Percentiles rank a stretch among this genome's conserved stretches.
Evolutionary conservation across 1,139 yeast species (phyloP).

Genomic region (Candida pseudoviswanathii): DNA sequence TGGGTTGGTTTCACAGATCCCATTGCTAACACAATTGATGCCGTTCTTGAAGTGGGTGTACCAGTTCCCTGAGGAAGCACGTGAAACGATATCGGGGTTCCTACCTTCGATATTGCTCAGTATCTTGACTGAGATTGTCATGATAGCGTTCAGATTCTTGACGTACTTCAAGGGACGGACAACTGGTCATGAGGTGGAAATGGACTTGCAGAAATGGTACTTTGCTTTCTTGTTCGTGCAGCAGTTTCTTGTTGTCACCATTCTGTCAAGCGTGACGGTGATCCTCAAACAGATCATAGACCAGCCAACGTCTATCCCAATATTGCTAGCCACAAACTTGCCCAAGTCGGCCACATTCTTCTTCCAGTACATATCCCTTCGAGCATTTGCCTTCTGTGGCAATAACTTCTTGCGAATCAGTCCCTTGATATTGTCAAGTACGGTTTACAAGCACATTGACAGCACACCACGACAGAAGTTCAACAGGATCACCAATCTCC

Average conservation of each 20-base stretch:
- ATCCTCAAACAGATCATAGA: slow-evolving; percentile 65
- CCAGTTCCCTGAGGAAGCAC: slow-evolving; percentile 52
- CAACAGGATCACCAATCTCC: slow-evolving; percentile 42
- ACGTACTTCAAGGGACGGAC: slow-evolving; percentile 52
- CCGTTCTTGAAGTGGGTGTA: slow-evolving; percentile 58
- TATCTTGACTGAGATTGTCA: slow-evolving; percentile 56
- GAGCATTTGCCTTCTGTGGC: slow-evolving; percentile 76
- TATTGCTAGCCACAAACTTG: slow-evolving; percentile 68
- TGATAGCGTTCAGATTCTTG: slow-evolving; percentile 51
- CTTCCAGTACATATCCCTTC: slow-evolving; percentile 69
- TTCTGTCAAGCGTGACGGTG: slow-evolving; percentile 77
- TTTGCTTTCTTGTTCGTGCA: slow-evolving; percentile 75
- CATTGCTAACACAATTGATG: slow-evolving; percentile 54
- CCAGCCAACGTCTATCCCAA: slow-evolving; percentile 73
- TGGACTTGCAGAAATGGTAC: slow-evolving; percentile 68
- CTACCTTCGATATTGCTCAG: slow-evolving; percentile 64
- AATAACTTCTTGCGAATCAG: slow-evolving; percentile 60
- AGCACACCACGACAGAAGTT: slow-evolving; percentile 64
- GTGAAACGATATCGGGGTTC: slow-evolving; percentile 56
- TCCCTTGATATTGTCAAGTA: slow-evolving; percentile 41
- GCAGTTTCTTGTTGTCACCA: slow-evolving; percentile 79
- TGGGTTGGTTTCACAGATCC: slow-evolving; percentile 66
- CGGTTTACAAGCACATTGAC: slow-evolving; percentile 42
- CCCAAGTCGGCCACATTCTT: slow-evolving; percentile 86
- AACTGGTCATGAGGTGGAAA: slow-evolving; percentile 58